Evolutionary conservation across 1,284 basidiomycete species (phyloP), one percentile per base, ranked within the genome.

Genomic region (Heterobasidion occidentale): DNA sequence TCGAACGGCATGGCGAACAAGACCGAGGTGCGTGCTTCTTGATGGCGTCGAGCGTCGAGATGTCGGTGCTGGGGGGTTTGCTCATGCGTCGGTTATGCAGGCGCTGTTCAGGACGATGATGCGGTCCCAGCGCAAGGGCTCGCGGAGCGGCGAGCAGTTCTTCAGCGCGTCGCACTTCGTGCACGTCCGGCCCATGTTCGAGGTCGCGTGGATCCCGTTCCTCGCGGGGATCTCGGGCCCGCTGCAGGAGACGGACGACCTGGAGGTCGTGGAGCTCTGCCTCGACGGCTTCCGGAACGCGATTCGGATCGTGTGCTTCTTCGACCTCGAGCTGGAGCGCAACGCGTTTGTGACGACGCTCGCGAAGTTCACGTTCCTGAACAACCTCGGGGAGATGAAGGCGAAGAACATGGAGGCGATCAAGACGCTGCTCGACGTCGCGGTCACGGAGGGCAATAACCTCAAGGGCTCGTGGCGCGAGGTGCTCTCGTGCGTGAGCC

Each of bases 391-490:
- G 55, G 95, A 98, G 76, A 98, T 98, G 95, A 95, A 94, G 74
- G 81, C 92, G 44, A 98, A 98, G 77, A 98, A 98, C 67, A 95
- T 98, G 83, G 95, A 98, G 68, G 95, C 95, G 2, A 97, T 98
- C 74, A 98, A 97, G 71, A 77, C 92, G 3, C 75, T 98, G 57
- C 74, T 98, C 27, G 95, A 98, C 67, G 85, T 98, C 51, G 95
- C 95, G 7, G 87, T 96, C 46, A 88, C 84, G 12, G 94, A 98
- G 68, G 95, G 95, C 60, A 97, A 96, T 68, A 87, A 94, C 68
- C 78, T 98, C 57, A 95, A 94, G 73, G 86, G 86, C 1, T 93
- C 90, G n/a, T 98, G 95, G 95, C 88, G 89, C 61, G 94, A 98
- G 62, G 92, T 98, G 35, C 71, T 98, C 61, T 92, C 87, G 33